Percentiles rank a stretch among this genome's conserved stretches.
Conservation (phyloP, 2,329 filamentous ascomycete species). For the Penicillium sp. region DNA sequence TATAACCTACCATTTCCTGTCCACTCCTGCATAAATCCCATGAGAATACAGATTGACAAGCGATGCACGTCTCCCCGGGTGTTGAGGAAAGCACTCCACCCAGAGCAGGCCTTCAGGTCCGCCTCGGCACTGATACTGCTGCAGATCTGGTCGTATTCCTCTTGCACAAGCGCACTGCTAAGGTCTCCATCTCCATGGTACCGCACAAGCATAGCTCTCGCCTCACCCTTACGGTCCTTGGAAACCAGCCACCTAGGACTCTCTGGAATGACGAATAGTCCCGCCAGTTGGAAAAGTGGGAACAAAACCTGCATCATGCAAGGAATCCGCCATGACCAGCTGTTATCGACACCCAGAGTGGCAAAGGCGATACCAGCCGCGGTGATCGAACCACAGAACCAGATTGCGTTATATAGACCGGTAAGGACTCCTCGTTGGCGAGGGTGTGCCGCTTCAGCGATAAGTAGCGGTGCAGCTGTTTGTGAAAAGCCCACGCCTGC, state of each 20-base stretch:
- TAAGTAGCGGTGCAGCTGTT: conserved; percentile 31
- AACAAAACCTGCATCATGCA: conserved; percentile 54
- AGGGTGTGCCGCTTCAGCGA: conserved; percentile 32
- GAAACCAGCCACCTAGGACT: conserved; percentile 63
- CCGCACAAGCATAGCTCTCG: conserved; percentile 56
- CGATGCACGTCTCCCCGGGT: conserved; percentile 21
- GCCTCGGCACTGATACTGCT: conserved; percentile 20
- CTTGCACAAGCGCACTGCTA: conserved; percentile 23
- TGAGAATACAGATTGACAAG: conserved; percentile 19
- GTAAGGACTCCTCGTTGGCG: conserved; percentile 29
- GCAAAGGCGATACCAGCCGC: conserved; percentile 18
- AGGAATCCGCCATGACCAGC: conserved; percentile 58
- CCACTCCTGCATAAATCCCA: conserved; percentile 30
- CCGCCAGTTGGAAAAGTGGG: conserved; percentile 48
- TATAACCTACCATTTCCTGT: conserved; percentile 26
- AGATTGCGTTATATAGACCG: conserved; percentile 33
- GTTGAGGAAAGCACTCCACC: conserved; percentile 20
- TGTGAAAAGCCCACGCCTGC: conserved; percentile 38
- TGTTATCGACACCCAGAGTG: conserved; percentile 15
- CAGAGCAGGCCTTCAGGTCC: conserved; percentile 11
- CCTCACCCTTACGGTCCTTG: conserved; percentile 58
- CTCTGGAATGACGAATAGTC: conserved; percentile 59
- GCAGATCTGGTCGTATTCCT: conserved; percentile 28
- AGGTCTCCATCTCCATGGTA: conserved; percentile 56
- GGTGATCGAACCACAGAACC: conserved; percentile 24